These are phyloP conservation scores for Byssoonygena ceratinophila DNA, from an alignment of 2,329 filamentous ascomycete genomes.

Conservation along the genomic window DNA sequence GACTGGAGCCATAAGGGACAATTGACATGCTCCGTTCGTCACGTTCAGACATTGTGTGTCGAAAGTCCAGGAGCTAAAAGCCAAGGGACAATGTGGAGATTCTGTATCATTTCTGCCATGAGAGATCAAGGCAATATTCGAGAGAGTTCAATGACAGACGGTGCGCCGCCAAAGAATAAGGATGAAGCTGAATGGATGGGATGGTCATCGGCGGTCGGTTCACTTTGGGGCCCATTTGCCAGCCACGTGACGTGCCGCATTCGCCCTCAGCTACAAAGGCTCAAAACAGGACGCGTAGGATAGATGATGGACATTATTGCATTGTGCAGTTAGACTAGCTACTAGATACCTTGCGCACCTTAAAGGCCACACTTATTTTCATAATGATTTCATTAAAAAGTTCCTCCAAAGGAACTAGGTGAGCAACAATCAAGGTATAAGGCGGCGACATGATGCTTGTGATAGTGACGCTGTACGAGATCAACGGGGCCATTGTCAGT, in stretches of 20 bases:
- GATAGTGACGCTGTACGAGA: too few relatives aligned
- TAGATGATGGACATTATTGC: too few relatives aligned
- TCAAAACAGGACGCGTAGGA: too few relatives aligned
- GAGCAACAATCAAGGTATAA: too few relatives aligned
- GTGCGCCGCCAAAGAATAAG: not conserved
- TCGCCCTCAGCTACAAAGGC: too few relatives aligned
- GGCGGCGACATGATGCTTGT: too few relatives aligned
- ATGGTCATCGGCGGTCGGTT: not conserved
- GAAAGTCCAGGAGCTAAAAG: not conserved
- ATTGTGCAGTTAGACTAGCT: too few relatives aligned
- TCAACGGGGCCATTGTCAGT: not conserved
- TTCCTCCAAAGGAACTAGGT: too few relatives aligned
- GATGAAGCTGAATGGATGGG: not conserved
- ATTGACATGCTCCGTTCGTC: constrained; percentile 31
- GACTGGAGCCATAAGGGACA: constrained; percentile 35
- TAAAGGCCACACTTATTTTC: too few relatives aligned
- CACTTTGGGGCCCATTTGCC: not conserved
- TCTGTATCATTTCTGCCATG: constrained; percentile 8
- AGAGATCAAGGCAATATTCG: not conserved
- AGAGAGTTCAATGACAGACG: not conserved
- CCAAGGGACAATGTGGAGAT: not conserved
- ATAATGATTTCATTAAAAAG: too few relatives aligned
- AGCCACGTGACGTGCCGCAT: not conserved
- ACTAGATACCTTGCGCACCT: too few relatives aligned
- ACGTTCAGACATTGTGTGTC: constrained; percentile 15